Conservation (phyloP, 2,329 filamentous ascomycete genomes). For the Ophiocordyceps camponoti-leonardi region DNA sequence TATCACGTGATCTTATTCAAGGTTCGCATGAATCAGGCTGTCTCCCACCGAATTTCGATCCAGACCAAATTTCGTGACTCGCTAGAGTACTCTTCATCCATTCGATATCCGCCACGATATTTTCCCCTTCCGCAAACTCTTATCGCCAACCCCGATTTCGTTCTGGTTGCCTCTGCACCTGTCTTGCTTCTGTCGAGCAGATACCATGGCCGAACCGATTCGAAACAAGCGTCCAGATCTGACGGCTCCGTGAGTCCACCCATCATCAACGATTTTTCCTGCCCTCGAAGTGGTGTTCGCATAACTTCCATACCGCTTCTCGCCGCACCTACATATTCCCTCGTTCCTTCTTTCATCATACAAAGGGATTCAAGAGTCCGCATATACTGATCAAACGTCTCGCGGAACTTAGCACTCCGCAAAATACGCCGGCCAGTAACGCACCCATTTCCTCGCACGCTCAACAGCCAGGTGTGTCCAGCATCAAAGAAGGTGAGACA, state of each 20-base stretch:
- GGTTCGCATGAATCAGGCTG: too few relatives aligned
- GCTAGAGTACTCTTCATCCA: too few relatives aligned
- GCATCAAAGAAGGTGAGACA: conserved; percentile 86
- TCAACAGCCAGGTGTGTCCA: conserved; percentile 82
- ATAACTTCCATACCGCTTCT: too few relatives aligned
- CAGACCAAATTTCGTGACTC: too few relatives aligned
- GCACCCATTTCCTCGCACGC: conserved; percentile 96
- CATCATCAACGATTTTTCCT: not conserved
- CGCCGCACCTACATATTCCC: too few relatives aligned
- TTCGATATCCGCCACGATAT: too few relatives aligned
- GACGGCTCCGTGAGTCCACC: conserved; percentile 37
- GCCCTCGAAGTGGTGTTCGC: not conserved
- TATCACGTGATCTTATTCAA: too few relatives aligned
- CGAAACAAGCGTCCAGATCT: conserved; percentile 43
- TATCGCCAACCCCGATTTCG: too few relatives aligned
- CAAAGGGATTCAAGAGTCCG: too few relatives aligned
- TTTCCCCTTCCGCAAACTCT: too few relatives aligned
- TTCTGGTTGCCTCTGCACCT: conserved; percentile 6
- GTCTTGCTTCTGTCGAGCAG: conserved; percentile 11
- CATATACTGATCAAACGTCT: conserved; percentile 16
- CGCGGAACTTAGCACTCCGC: conserved; percentile 67
- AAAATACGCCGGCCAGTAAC: conserved; percentile 92
- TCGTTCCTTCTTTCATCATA: too few relatives aligned
- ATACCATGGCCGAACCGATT: conserved; percentile 44
- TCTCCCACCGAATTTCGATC: too few relatives aligned